A percentile compares a stretch with the other conserved stretches of the same genome.
Conservation (phyloP, 2,329 filamentous ascomycete species). For the Tolypocladium inflatum region DNA sequence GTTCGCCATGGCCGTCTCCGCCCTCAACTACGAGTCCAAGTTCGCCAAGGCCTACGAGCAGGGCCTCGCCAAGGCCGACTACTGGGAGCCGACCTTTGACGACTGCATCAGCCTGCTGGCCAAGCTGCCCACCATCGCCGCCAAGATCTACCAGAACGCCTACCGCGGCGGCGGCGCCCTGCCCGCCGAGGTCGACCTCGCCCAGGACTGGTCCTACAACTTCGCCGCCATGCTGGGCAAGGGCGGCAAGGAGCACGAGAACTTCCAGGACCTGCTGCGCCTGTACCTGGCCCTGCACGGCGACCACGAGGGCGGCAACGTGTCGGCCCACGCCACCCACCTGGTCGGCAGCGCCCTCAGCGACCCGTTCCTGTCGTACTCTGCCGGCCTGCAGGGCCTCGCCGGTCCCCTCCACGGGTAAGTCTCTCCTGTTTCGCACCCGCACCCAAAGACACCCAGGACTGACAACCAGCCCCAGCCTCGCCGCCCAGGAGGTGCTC, state of each 20-base stretch:
- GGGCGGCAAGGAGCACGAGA: constrained; percentile 75
- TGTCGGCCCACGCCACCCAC: constrained; percentile 91
- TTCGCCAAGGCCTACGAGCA: constrained; percentile 91
- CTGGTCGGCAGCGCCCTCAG: constrained; percentile 89
- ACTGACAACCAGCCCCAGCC: constrained; percentile 28
- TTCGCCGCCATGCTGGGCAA: constrained; percentile 95
- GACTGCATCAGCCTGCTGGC: constrained; percentile 89
- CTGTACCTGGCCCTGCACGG: constrained; percentile 94
- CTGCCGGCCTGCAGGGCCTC: constrained; percentile 87
- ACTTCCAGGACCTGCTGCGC: constrained; percentile 90
- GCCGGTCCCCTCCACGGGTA: constrained; percentile 66
- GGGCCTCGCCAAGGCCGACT: constrained; percentile 88
- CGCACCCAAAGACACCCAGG: background rate
- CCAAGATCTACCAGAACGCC: constrained; percentile 93
- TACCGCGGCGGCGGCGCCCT: constrained; percentile 68
- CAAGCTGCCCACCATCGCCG: constrained; percentile 92
- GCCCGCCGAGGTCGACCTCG: constrained; percentile 64
- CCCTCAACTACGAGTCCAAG: constrained; percentile 88
- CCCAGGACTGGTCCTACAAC: constrained; percentile 98
- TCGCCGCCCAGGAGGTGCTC: constrained; percentile 93
- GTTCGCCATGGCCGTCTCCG: constrained; percentile 87
- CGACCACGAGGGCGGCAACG: constrained; percentile 96
- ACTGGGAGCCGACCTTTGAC: constrained; percentile 98
- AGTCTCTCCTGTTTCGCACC: constrained; percentile 10
- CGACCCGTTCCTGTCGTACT: constrained; percentile 93